Conservation (phyloP, 805 yeast genomes). For the Priceomyces medius region DNA sequence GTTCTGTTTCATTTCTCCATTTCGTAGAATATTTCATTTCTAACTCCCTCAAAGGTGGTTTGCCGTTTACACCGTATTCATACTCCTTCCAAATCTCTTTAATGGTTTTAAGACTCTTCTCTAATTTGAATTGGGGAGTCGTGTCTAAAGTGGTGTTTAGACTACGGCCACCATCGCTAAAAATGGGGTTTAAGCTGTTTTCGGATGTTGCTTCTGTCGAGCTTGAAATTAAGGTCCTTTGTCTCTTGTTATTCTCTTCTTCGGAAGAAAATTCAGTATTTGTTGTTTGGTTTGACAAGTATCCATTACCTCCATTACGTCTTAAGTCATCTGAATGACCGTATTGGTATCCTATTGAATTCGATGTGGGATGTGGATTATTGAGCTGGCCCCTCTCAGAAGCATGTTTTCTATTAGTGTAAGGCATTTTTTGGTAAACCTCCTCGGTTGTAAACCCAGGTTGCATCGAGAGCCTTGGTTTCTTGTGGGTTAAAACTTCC, state of each 20-base stretch:
- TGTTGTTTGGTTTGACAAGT: neutral
- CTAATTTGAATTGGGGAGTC: slow-evolving; percentile 23
- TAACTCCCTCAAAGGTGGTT: slow-evolving; percentile 51
- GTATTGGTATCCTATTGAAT: neutral
- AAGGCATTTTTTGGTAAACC: neutral
- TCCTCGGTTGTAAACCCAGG: neutral
- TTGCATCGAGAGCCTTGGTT: neutral
- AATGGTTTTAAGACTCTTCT: slow-evolving; percentile 35
- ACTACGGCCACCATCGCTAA: neutral
- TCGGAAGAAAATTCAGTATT: neutral
- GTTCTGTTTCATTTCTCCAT: slow-evolving; percentile 58
- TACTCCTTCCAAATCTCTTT: slow-evolving; percentile 59
- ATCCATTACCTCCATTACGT: neutral
- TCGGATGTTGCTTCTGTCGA: neutral
- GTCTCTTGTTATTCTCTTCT: neutral
- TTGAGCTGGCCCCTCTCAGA: neutral
- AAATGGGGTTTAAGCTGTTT: neutral
- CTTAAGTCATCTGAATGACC: neutral
- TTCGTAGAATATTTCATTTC: slow-evolving; percentile 50
- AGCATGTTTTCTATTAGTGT: neutral
- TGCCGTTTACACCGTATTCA: slow-evolving; percentile 49
- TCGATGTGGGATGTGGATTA: neutral
- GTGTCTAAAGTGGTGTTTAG: neutral
- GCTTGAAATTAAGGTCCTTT: neutral
- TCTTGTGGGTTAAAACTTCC: slow-evolving; percentile 13